Evolutionary conservation across 805 yeast genomes (phyloP).

Genomic region (Candida qinlingensis): DNA sequence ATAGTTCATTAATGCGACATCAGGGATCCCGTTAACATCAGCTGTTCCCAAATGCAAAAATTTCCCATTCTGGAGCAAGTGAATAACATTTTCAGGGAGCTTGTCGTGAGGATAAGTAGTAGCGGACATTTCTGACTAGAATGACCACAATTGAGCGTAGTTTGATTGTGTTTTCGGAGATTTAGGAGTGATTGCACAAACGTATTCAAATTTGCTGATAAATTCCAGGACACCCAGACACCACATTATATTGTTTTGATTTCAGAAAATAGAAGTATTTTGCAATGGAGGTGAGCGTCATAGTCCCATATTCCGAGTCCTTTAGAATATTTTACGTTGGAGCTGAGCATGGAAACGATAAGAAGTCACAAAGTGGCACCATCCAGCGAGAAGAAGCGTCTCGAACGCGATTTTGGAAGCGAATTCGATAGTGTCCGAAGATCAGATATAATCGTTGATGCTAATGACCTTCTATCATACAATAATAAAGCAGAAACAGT

Average conservation of each 20-base stretch:
- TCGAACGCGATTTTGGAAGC: conserved; percentile 17
- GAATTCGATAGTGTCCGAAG: conserved; percentile 19
- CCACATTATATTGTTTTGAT: background rate
- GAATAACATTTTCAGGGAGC: conserved; percentile 33
- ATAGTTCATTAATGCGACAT: conserved; percentile 89
- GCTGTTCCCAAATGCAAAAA: conserved; percentile 85
- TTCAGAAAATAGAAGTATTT: conserved; percentile 13
- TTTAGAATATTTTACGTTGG: background rate
- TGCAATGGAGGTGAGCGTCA: no score
- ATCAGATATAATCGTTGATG: conserved; percentile 10
- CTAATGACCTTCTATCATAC: conserved; percentile 6
- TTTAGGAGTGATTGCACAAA: no score
- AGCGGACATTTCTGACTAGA: conserved; percentile 15
- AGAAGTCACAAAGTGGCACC: background rate
- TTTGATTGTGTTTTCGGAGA: no score
- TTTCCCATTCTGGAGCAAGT: conserved; percentile 53
- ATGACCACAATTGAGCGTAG: no score
- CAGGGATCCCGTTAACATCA: conserved; percentile 56
- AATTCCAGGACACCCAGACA: no score
- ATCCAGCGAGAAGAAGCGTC: background rate
- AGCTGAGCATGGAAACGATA: background rate
- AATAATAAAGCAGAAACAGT: background rate
- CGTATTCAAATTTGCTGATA: no score
- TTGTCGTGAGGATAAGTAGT: conserved; percentile 23
- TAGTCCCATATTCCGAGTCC: no score